These are phyloP conservation scores for Bisporella sp. DNA, from an alignment of 2,329 filamentous ascomycete species.

Conservation along the genomic window DNA sequence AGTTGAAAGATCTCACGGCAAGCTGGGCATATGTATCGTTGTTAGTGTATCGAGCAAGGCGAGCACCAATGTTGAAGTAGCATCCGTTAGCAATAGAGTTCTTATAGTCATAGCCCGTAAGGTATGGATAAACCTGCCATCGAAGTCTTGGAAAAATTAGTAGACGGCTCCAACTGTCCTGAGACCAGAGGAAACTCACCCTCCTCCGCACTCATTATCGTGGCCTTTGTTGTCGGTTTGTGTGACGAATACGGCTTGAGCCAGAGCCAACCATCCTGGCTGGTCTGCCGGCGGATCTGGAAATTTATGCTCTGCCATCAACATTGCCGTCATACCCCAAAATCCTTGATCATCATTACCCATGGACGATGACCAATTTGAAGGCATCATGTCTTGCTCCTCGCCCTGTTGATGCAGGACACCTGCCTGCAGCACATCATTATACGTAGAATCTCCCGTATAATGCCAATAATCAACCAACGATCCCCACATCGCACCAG, in stretches of 20 bases:
- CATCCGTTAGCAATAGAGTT: conserved; percentile 62
- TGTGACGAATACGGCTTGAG: conserved; percentile 74
- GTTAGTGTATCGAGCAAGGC: conserved; percentile 69
- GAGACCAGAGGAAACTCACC: conserved; percentile 28
- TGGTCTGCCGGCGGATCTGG: conserved; percentile 56
- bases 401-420: conserved; percentile 52
- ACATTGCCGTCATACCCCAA: conserved; percentile 78
- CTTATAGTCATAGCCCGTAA: conserved; percentile 50
- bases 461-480: conserved; percentile 58
- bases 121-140: conserved; percentile 75
- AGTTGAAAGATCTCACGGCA: conserved; percentile 65
- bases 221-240: conserved; percentile 58
- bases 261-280: conserved; percentile 72
- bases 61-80: conserved; percentile 61
- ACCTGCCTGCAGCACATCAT: conserved; percentile 44
- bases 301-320: conserved; percentile 70
- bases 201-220: conserved; percentile 62
- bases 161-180: neutral
- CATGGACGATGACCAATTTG: conserved; percentile 32
- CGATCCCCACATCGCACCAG: conserved; percentile 53
- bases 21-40: conserved; percentile 73
- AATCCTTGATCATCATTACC: conserved; percentile 46
- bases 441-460: conserved; percentile 51
- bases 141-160: conserved; percentile 40
- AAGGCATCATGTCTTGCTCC: conserved; percentile 50